These are phyloP conservation scores for Fusarium sp. DNA, from an alignment of 2,329 filamentous ascomycete species.

Conservation along the genomic window DNA sequence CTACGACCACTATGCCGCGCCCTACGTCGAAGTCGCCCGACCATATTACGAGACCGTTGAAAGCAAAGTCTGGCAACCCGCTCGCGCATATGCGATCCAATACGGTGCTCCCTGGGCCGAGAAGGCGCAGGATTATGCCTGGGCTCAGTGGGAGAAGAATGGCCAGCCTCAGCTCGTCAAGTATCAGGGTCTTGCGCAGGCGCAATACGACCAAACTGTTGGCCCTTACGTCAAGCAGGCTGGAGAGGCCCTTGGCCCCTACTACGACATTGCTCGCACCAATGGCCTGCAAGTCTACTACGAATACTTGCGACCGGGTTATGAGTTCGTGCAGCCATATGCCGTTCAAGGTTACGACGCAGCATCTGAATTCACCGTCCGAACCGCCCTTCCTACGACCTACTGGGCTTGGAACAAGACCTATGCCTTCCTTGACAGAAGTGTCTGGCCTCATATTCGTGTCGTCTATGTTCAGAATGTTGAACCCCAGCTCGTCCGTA, in stretches of 20 bases:
- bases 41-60: constrained; percentile 78
- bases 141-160: constrained; percentile 81
- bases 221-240: constrained; percentile 78
- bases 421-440: constrained; percentile 76
- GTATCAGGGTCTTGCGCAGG: constrained; percentile 68
- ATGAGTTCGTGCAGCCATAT: constrained; percentile 79
- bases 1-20: constrained; percentile 84
- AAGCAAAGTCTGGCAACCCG: constrained; percentile 75
- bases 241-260: constrained; percentile 70
- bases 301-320: constrained; percentile 79
- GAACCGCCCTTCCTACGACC: constrained; percentile 77
- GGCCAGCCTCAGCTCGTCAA: constrained; percentile 79
- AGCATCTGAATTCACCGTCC: constrained; percentile 73
- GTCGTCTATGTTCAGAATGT: constrained; percentile 90
- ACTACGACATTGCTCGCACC: constrained; percentile 73
- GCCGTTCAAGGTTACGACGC: constrained; percentile 73
- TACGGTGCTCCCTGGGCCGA: constrained; percentile 81
- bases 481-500: constrained; percentile 92
- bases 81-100: constrained; percentile 71
- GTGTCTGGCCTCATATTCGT: constrained; percentile 83
- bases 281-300: constrained; percentile 76
- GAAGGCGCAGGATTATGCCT: constrained; percentile 72
- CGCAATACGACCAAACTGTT: constrained; percentile 76
- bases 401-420: constrained; percentile 77
- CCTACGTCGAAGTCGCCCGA: constrained; percentile 79